Conservation (phyloP, 2,329 filamentous ascomycete genomes). For the Epichloe amarillans region DNA sequence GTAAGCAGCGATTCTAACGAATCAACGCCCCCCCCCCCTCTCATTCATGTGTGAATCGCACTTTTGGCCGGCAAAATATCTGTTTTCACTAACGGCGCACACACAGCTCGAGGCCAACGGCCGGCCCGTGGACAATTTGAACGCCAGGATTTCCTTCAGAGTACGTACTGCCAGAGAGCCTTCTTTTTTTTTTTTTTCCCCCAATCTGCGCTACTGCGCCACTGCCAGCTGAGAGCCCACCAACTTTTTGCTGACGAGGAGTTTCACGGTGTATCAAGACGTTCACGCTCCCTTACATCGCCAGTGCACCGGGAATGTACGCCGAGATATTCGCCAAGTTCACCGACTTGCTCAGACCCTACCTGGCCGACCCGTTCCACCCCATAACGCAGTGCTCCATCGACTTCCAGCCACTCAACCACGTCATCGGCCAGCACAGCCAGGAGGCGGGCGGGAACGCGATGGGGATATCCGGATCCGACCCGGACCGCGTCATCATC, state of each 20-base stretch:
- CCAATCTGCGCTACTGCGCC: too few relatives aligned
- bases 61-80: too few relatives aligned
- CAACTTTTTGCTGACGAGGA: too few relatives aligned
- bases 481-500: background rate
- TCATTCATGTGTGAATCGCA: too few relatives aligned
- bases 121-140: rapidly evolving
- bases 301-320: background rate
- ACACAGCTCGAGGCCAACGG: too few relatives aligned
- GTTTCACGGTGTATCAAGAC: background rate
- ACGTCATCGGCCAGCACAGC: background rate
- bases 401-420: background rate
- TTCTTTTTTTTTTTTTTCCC: too few relatives aligned
- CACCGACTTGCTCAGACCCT: background rate
- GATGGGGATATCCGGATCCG: background rate
- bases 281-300: background rate
- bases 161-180: too few relatives aligned
- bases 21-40: too few relatives aligned
- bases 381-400: background rate
- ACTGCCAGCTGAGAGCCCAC: too few relatives aligned
- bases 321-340: background rate
- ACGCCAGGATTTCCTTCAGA: too few relatives aligned
- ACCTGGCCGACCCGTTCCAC: background rate
- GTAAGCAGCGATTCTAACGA: too few relatives aligned
- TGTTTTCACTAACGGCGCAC: too few relatives aligned
- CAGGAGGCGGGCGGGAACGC: background rate